Evolutionary conservation across 139 green algal genomes (phyloP).

Genomic region (Closterium sp.): DNA sequence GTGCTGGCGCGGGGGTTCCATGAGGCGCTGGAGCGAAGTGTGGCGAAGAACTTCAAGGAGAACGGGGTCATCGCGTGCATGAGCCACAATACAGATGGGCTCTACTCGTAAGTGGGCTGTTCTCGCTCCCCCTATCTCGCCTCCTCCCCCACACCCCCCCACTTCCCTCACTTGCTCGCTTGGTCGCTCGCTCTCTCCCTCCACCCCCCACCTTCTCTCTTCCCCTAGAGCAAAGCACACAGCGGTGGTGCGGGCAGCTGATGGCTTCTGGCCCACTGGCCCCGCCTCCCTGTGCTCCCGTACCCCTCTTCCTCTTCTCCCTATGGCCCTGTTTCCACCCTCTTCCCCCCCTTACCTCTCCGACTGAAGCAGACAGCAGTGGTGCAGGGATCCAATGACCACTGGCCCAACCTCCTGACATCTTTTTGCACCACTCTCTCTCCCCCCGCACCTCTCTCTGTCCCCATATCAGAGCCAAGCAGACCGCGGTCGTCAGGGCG

Average conservation of each 20-base stretch:
- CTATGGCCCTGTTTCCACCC: not conserved
- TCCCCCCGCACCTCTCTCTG: not conserved
- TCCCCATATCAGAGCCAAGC: slow-evolving; percentile 45
- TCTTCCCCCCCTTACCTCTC: not conserved
- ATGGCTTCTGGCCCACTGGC: slow-evolving; percentile 60
- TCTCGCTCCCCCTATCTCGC: not conserved
- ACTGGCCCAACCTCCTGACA: too few relatives aligned
- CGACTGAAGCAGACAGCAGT: slow-evolving; percentile 48
- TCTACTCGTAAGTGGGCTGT: slow-evolving; percentile 66
- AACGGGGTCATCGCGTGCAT: slow-evolving; percentile 99
- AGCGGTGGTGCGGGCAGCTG: slow-evolving; percentile 12
- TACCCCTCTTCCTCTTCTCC: not conserved
- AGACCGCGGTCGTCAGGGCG: slow-evolving; percentile 51
- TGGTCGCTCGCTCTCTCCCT: not conserved
- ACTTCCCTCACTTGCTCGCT: not conserved
- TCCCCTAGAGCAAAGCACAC: slow-evolving; percentile 42
- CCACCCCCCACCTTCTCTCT: too few relatives aligned
- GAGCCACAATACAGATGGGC: slow-evolving; percentile 96
- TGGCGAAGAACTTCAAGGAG: slow-evolving; percentile 75
- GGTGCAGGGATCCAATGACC: slow-evolving; percentile 58
- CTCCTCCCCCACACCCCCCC: not conserved
- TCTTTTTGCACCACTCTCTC: too few relatives aligned
- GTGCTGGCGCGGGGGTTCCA: slow-evolving; percentile 51
- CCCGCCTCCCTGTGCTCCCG: slow-evolving; percentile 59
- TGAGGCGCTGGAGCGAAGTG: slow-evolving; percentile 63